These are phyloP conservation scores for Hyaloperonospora brassicae DNA, from an alignment of 352 stramenopile genomes.

Conservation along the genomic window DNA sequence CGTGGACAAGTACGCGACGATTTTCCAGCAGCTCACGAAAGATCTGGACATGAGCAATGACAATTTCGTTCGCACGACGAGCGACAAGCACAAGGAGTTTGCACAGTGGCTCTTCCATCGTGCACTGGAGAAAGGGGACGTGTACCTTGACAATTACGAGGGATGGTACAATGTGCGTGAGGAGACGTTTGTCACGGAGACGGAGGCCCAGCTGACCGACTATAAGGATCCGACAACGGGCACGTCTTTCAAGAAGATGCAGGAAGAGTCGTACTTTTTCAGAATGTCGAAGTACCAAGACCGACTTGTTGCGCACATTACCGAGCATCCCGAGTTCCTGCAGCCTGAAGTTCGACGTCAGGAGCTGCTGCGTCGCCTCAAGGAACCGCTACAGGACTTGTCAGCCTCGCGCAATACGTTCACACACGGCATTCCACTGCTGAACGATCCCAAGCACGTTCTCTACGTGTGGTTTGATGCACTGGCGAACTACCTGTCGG, in stretches of 20 bases:
- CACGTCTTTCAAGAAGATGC: slow-evolving; percentile 93
- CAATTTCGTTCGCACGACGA: slow-evolving; percentile 95
- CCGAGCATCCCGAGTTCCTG: slow-evolving; percentile 93
- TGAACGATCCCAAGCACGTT: slow-evolving; percentile 92
- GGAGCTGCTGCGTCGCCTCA: slow-evolving; percentile 89
- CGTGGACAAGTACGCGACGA: slow-evolving; percentile 90
- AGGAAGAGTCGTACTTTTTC: slow-evolving; percentile 99
- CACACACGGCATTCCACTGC: slow-evolving; percentile 89
- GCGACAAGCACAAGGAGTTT: slow-evolving; percentile 90
- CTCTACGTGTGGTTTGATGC: slow-evolving; percentile 99
- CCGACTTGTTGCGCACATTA: slow-evolving; percentile 91
- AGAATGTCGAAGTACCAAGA: slow-evolving; percentile 97
- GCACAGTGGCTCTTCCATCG: slow-evolving; percentile 92
- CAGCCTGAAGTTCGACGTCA: slow-evolving; percentile 93
- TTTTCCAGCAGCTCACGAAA: slow-evolving; percentile 83
- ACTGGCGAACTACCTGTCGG: slow-evolving; percentile 97
- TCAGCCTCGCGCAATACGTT: slow-evolving; percentile 97
- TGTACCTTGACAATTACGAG: slow-evolving; percentile 96
- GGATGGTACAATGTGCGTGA: slow-evolving; percentile 99
- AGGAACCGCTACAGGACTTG: slow-evolving; percentile 93
- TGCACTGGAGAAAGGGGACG: slow-evolving; percentile 88
- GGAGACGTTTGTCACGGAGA: slow-evolving; percentile 98
- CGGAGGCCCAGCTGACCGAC: slow-evolving; percentile 90
- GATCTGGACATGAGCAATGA: slow-evolving; percentile 85
- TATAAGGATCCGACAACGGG: slow-evolving; percentile 93